Conservation (phyloP, 768 basidiomycete species). For the Clitopilus hobsonii region DNA sequence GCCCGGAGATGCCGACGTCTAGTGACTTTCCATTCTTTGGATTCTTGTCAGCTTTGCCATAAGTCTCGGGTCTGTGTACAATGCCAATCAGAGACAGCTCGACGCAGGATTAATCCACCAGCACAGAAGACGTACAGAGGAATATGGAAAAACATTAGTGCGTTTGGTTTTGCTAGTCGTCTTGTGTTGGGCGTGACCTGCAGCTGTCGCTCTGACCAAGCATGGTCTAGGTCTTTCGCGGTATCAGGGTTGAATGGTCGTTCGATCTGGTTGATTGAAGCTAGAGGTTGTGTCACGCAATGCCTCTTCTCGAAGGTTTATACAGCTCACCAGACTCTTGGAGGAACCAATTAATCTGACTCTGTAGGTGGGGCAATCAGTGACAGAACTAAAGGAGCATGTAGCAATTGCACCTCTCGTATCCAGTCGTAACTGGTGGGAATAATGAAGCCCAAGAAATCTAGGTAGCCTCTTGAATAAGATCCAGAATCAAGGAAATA, state of each 20-base stretch:
- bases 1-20: slow-evolving; percentile 61
- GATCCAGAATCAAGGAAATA: slow-evolving; percentile 90
- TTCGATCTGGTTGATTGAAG: slow-evolving; percentile 65
- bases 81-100: slow-evolving; percentile 1
- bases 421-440: slow-evolving; percentile 86
- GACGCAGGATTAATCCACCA: not conserved
- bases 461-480: slow-evolving; percentile 57
- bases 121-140: slow-evolving; percentile 57
- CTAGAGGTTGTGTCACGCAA: slow-evolving; percentile 19
- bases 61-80: slow-evolving; percentile 77
- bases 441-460: slow-evolving; percentile 61
- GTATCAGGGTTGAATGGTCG: slow-evolving; percentile 83
- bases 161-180: slow-evolving; percentile 87
- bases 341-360: slow-evolving; percentile 90
- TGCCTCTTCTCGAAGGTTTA: too few relatives aligned
- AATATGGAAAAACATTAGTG: slow-evolving; percentile 97
- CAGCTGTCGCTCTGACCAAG: slow-evolving; percentile 59
- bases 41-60: slow-evolving; percentile 62
- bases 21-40: slow-evolving; percentile 54
- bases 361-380: slow-evolving; percentile 26
- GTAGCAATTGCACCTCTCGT: slow-evolving; percentile 41
- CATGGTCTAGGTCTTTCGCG: slow-evolving; percentile 58
- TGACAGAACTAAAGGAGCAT: not conserved
- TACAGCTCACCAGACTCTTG: slow-evolving; percentile 63
- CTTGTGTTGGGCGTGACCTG: slow-evolving; percentile 52